Base-by-base conservation (phyloP, 805 yeast genomes). In the Yarrowia sp. region DNA sequence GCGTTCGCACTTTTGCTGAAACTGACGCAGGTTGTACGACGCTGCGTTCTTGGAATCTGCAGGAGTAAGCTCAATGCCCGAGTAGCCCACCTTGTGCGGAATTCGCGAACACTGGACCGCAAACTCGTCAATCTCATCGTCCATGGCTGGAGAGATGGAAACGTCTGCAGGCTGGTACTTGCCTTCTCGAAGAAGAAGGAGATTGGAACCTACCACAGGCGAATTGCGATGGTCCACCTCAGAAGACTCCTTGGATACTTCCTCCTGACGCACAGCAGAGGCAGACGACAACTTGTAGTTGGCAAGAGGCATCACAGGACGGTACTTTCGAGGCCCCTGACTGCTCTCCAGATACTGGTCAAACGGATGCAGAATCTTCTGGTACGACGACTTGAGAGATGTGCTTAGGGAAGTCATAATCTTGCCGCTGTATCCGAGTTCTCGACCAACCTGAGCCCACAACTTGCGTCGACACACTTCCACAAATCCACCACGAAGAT, bases 391-490 rank as follows among this genome's bases (percentile, higher is more conserved):
- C 70, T 87, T 84, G 67, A 89, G 76, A 1, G 91, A 82, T 16
- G 91, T 82, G 14, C 90, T 85, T 49, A 88, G 73, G 12, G 91
- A 86, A 33, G 89, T 85, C 83, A 87, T 85, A 61, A 86, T 85
- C 68, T 85, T 82, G 1, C 90, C 91, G 33, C 84, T 81, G 72
- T 86, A 88, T 0, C 96, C 96, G 58, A 90, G 76, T 69, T 89
- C 96, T 64, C 92, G 79, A 14, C 93, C 93, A 10, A 90, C 82
- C 71, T 88, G 91, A 0, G 91, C 91, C 97, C 96, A 90, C 51
- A 84, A 78, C 70, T 88, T 88, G 65, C 81, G 82, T 64, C 80
- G 74, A 51, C 88, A 82, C n/a, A 90, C 92, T 11, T 75, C 79
- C 11, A 79, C 78, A 71, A 80, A 85, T 0, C 96, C 96, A 19